Evolutionary conservation across 441 rosid species (phyloP), one percentile per base, ranked within the genome.

Genomic region (Dalechampia spathulata): DNA sequence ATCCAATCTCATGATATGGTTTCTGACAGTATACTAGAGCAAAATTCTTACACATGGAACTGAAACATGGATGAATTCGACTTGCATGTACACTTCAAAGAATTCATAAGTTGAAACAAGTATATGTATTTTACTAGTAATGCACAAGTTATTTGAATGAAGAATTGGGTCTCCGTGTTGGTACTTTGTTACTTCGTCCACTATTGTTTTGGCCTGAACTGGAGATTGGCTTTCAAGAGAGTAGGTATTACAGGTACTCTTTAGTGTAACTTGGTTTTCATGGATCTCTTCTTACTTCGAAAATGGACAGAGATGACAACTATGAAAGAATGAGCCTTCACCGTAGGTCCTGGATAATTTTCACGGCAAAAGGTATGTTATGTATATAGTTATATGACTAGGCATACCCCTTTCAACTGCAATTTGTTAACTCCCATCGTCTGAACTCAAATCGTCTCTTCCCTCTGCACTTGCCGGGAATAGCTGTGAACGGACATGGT

Each of bases 381-480:
- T n/a, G n/a, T 1, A 17, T 60, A 38, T 13, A 14, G 41, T 38
- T 38, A 38, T 4, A 38, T 38, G 3, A 12, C 41, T 14, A 38
- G 41, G 41, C 16, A n/a, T 30, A 30, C 8, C 8, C 34, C 8
- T 30, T 4, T 30, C 34, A 30, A 4, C 8, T 30, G 34, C 5
- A 36, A 55, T 0, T 40, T 5, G 43, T 55, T 42, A 52, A 36
- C 52, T 37, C 34, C 78, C 83, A 14, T 75, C 72, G 56, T 70
- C 85, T 32, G 85, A 60, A 66, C 78, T 66, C 51, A 58, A 65
- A 64, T 53, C 55, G 48, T 64, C 67, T 55, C 57, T 43, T 43
- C 81, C 73, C 65, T 81, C 90, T 41, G 79, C 66, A 60, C 87
- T 83, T 20, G 89, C 90, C 26, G 93, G 95, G 68, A 85, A 85